Evolutionary conservation across 228 moss, liverwort and hornwort species (phyloP), one percentile per base, ranked within the genome.

Genomic region (Sphagnum magellanicum): DNA sequence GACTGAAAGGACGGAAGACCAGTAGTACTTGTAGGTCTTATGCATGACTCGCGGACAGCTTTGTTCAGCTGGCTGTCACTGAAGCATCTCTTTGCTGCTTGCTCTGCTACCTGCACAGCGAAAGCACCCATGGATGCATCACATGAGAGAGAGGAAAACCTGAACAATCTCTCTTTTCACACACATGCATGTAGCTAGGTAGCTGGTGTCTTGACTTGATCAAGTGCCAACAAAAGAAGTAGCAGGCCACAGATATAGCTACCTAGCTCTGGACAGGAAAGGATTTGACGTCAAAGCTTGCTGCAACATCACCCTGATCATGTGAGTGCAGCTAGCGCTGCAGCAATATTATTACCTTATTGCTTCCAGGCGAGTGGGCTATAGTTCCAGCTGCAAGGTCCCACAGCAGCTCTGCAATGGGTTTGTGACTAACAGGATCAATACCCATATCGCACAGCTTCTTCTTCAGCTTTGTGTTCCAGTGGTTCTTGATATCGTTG

Each of bases 401-500:
- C 53, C 86, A 69, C 50, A 86, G 83, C 51, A 86, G 78, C 75
- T 86, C 86, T 5, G 83, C 80, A 48, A 86, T 86, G 10, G 86
- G 86, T 74, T 86, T 86, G 78, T 86, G 86, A 6, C 83, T 86
- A 55, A 86, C 86, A 16, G 86, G 86, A 66, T 86, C 86, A 48
- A 86, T 86, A 60, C 86, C 86, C 86, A 86, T 78, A 50, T 86
- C 86, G 5, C 86, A 86, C 1, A 86, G 78, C 74, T 83, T 86
- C 50, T 86, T 86, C 74, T 86, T 86, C 58, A 86, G 50, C 51
- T 83, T 74, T 8, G 86, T 86, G 55, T 86, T 86, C 86, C 86
- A 86, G 53, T 86, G 86, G 32, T 86, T 86, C 86, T 86, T 86
- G 68, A 86, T 86, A 47, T 86, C 86, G 51, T 86, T 86, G 48